These are phyloP conservation scores for Vitis amurensis DNA, from an alignment of 164 flowering plant species.

Conservation along the genomic window DNA sequence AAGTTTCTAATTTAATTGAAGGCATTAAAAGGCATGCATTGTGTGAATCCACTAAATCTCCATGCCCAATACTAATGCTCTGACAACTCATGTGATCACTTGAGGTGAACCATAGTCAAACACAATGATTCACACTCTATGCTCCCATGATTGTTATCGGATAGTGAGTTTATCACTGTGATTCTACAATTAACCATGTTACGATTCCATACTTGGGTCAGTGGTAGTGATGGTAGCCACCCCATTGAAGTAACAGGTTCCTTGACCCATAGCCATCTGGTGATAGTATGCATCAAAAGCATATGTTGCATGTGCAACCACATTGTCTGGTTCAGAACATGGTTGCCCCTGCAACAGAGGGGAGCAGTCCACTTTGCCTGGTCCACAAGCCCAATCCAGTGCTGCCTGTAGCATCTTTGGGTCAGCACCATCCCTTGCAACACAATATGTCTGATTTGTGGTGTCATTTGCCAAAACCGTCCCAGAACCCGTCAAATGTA, in stretches of 20 bases:
- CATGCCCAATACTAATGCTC: no score
- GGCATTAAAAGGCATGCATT: no score
- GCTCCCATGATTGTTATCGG: no score
- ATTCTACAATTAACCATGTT: background rate
- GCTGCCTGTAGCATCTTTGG: constrained; percentile 84
- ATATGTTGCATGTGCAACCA: constrained; percentile 70
- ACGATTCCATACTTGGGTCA: constrained; percentile 72
- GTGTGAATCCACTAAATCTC: no score
- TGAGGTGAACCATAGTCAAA: no score
- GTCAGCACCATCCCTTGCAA: constrained; percentile 66
- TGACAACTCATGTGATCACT: no score
- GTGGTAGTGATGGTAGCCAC: constrained; percentile 79
- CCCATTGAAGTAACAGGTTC: constrained; percentile 82
- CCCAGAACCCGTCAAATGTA: constrained; percentile 75
- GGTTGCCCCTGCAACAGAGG: constrained; percentile 68
- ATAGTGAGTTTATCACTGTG: no score
- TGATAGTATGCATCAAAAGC: constrained; percentile 87
- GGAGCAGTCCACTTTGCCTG: constrained; percentile 84
- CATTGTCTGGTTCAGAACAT: constrained; percentile 83
- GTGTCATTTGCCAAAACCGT: constrained; percentile 81
- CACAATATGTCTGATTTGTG: constrained; percentile 79
- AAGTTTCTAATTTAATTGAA: no score
- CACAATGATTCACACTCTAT: no score
- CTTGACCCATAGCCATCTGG: constrained; percentile 58
- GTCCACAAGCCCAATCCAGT: constrained; percentile 95